Conservation (phyloP, 2,329 filamentous ascomycete genomes). For the Pseudohalonectria lignicola region DNA sequence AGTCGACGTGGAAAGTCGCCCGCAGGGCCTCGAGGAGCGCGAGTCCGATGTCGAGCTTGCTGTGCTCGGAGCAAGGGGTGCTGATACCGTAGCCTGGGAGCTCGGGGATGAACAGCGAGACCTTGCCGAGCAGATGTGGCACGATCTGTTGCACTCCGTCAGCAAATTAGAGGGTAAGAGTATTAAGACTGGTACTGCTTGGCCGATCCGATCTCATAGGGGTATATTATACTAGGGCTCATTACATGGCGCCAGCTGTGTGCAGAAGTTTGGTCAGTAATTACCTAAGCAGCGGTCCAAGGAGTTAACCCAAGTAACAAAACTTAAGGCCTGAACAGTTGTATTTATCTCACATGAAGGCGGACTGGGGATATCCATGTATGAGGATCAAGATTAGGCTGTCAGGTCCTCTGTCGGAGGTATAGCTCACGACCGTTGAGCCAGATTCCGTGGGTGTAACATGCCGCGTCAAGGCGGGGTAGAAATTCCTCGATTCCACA, state of each 20-base stretch:
- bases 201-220: too few relatives aligned
- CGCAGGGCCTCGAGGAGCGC: slow-evolving; percentile 27
- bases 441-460: slow-evolving; percentile 10
- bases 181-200: too few relatives aligned
- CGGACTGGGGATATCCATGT: slow-evolving; percentile 33
- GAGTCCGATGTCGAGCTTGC: slow-evolving; percentile 26
- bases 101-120: slow-evolving; percentile 33
- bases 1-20: slow-evolving; percentile 15
- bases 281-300: too few relatives aligned
- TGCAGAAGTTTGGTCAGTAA: not conserved
- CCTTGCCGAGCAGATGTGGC: slow-evolving; percentile 20
- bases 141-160: slow-evolving; percentile 25
- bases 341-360: slow-evolving; percentile 9
- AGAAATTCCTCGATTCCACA: slow-evolving; percentile 9
- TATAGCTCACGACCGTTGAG: slow-evolving; percentile 12
- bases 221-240: not conserved
- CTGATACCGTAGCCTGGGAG: slow-evolving; percentile 34
- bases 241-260: slow-evolving; percentile 15
- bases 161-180: too few relatives aligned
- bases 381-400: slow-evolving; percentile 25
- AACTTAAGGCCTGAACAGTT: too few relatives aligned
- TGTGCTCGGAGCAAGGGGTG: slow-evolving; percentile 18
- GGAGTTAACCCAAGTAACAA: too few relatives aligned
- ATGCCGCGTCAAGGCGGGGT: slow-evolving; percentile 9
- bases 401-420: slow-evolving; percentile 9